Evolutionary conservation across 257 asterid genomes (phyloP), one percentile per base, ranked within the genome.

Genomic region (Solanum ahanhuiri): DNA sequence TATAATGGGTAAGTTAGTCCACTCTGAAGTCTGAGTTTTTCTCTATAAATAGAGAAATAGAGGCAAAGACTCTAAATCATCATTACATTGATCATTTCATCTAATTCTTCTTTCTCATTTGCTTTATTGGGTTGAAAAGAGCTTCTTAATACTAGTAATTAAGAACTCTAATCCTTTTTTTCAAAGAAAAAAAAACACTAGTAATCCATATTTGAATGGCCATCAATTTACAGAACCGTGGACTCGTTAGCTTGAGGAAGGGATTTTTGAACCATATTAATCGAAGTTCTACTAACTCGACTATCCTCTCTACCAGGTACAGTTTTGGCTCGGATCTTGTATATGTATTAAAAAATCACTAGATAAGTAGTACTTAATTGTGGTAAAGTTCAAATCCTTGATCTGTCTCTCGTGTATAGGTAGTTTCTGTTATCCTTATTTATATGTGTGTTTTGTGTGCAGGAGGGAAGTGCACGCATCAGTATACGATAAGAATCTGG

Each of bases 401-500:
- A 69, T 69, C 9, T 66, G 37, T 1, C 35, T 12, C 31, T 63
- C 64, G 2, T 58, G 25, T 20, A 58, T n/a, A 22, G 28, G 69
- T 23, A 23, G 71, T 64, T 64, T 64, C 4, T 64, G 71, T 25
- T 2, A 64, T 64, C 11, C 37, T 67, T 28, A 23, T 14, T n/a
- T 41, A 76, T 31, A n/a, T 76, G n/a, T 28, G 34, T 43, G 64
- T 7, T 15, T 14, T 25, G 7, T 84, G 37, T 88, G 88, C 90
- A 93, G 98, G 93, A 93, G 95, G 93, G 91, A 85, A 15, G 96
- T 96, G 86, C 97, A 95, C 86, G 91, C 39, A 43, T 95, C 98
- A 1, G 95, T 85, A 22, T 96, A 95, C 88, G 98, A 94, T 86
- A 96, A 95, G 98, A 93, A 96, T 89, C 91, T 75, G 0, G 99